Evolutionary conservation across 441 rosid genomes (phyloP), one percentile per base, ranked within the genome.

Genomic region (Croton setiger): DNA sequence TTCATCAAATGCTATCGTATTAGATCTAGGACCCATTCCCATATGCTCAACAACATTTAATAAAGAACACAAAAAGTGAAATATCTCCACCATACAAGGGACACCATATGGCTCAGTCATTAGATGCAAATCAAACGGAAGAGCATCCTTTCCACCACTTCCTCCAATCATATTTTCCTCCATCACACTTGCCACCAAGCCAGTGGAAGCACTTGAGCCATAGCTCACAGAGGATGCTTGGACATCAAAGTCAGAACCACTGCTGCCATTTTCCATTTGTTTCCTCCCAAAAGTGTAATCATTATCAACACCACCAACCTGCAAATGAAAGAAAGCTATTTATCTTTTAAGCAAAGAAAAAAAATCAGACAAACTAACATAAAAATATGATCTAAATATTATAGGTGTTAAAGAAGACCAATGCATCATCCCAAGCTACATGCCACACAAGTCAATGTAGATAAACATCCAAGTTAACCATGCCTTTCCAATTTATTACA

Each of bases 71-170:
- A 94, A 71, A 81, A 90, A 94, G 64, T 90, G 94, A 77, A 92
- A 85, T 75, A 94, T 84, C 78, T 92, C 99, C 82, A 90, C 93
- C 97, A 94, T 88, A 85, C 96, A 92, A 47, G 91, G 98, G 65
- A 90, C 80, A 41, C 97, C 98, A 82, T 79, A 94, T 18, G 98
- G 94, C 57, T 87, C 97, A 70, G 77, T 72, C 97, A 88, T 87
- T 94, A 66, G 70, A 11, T 52, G 55, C 66, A 82, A 75, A 80
- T 76, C 87, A 74, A 70, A 72, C 56, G 83, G 74, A 76, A 74
- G 57, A 67, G 69, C 81, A 72, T 79, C 88, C 70, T 57, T 73
- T 55, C 75, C 82, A 54, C 71, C 75, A 41, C 68, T 80, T 72
- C 72, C 78, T 49, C 82, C 89, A 63, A 67, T 63, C 61, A 64